Conservation (phyloP, 495 filamentous ascomycete genomes). For the Talaromyces ruber region DNA sequence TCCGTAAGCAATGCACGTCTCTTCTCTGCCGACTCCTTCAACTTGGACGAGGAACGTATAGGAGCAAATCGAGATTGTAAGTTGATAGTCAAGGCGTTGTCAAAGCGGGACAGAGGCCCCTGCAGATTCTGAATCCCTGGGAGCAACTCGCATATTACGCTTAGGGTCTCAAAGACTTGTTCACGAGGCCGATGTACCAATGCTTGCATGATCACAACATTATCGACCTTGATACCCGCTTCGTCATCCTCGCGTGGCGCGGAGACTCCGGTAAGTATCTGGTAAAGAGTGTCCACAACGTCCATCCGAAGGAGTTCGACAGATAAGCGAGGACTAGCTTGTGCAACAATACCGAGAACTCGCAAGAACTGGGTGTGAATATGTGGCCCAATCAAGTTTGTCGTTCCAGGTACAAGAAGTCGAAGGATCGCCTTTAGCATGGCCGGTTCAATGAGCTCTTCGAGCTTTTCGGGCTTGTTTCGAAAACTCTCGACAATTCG, state of each 20-base stretch:
- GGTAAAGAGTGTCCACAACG: slow-evolving; percentile 94
- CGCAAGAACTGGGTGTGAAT: slow-evolving; percentile 96
- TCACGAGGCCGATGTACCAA: slow-evolving; percentile 94
- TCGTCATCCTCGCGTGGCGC: slow-evolving; percentile 75
- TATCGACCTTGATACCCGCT: slow-evolving; percentile 84
- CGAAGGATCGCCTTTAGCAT: slow-evolving; percentile 83
- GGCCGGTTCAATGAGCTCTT: slow-evolving; percentile 81
- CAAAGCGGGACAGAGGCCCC: slow-evolving; percentile 30
- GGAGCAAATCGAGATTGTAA: slow-evolving; percentile 24
- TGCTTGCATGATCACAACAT: slow-evolving; percentile 97
- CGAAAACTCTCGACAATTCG: slow-evolving; percentile 95
- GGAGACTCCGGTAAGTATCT: slow-evolving; percentile 94
- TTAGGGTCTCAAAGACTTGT: slow-evolving; percentile 93
- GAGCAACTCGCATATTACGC: slow-evolving; percentile 94
- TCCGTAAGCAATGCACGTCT: slow-evolving; percentile 65
- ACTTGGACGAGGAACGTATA: slow-evolving; percentile 24
- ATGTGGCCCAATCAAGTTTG: slow-evolving; percentile 87
- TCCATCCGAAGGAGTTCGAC: slow-evolving; percentile 93
- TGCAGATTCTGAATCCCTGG: slow-evolving; percentile 36
- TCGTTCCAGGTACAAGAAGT: slow-evolving; percentile 85
- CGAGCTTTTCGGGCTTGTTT: slow-evolving; percentile 74
- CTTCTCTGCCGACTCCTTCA: slow-evolving; percentile 65
- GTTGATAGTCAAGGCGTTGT: slow-evolving; percentile 20
- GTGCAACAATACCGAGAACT: slow-evolving; percentile 79
- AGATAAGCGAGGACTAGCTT: slow-evolving; percentile 78